These are phyloP conservation scores for Termitomyces sp. DNA, from an alignment of 768 basidiomycete species.

Conservation along the genomic window DNA sequence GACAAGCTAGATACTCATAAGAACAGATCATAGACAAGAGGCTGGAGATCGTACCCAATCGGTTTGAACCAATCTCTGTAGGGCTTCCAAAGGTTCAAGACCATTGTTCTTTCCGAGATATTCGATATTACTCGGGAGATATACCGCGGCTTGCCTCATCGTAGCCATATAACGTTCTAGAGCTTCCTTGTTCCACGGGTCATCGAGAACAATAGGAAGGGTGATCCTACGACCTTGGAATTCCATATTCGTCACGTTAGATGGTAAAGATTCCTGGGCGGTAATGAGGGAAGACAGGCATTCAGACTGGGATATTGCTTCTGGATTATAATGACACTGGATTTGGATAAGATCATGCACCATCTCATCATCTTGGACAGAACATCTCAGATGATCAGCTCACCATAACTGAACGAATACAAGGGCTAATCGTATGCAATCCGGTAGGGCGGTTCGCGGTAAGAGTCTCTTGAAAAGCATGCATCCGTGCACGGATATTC, in stretches of 20 bases:
- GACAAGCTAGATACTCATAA: conserved; percentile 35
- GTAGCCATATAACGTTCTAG: conserved; percentile 51
- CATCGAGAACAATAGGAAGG: conserved; percentile 60
- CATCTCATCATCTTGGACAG: conserved; percentile 35
- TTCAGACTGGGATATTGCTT: conserved; percentile 30
- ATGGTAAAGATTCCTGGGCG: conserved; percentile 32
- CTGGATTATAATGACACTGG: conserved; percentile 34
- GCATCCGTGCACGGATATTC: conserved; percentile 47
- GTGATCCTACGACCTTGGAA: conserved; percentile 49
- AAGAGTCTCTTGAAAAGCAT: conserved; percentile 43
- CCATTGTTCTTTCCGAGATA: conserved; percentile 64
- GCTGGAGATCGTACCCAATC: conserved; percentile 37
- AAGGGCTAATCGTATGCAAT: conserved; percentile 38
- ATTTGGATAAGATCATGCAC: not conserved
- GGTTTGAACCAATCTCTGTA: conserved; percentile 39
- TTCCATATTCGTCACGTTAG: conserved; percentile 29
- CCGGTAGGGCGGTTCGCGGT: conserved; percentile 24
- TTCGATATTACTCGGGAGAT: conserved; percentile 63
- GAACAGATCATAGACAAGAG: not conserved
- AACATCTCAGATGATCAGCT: conserved; percentile 36
- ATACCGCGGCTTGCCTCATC: conserved; percentile 51
- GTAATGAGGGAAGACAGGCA: conserved; percentile 37
- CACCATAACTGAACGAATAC: conserved; percentile 57
- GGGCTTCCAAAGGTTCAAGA: conserved; percentile 34
- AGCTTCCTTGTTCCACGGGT: conserved; percentile 50